Conservation (phyloP, 2,329 filamentous ascomycete species). For the Cladophialophora exuberans region DNA sequence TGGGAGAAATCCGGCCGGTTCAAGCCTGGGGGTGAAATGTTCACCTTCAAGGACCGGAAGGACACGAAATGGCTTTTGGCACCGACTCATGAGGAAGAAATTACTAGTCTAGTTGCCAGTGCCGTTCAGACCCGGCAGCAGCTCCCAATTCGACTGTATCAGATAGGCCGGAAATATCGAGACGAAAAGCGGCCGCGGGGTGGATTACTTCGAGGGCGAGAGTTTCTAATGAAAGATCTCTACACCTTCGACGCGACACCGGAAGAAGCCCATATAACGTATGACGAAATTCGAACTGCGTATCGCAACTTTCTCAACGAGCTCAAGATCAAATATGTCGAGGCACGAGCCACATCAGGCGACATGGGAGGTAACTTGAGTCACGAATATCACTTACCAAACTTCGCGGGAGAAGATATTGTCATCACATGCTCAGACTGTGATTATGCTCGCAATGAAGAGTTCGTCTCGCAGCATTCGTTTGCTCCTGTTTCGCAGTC, state of each 20-base stretch:
- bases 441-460: conserved; percentile 80
- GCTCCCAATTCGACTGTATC: conserved; percentile 84
- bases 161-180: conserved; percentile 92
- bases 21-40: conserved; percentile 74
- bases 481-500: too few relatives aligned
- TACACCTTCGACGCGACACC: conserved; percentile 85
- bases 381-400: conserved; percentile 91
- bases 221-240: conserved; percentile 97
- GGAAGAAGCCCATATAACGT: conserved; percentile 75
- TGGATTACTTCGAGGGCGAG: conserved; percentile 81
- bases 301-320: conserved; percentile 81
- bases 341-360: conserved; percentile 90
- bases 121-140: conserved; percentile 81
- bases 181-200: conserved; percentile 89
- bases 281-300: conserved; percentile 70
- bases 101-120: conserved; percentile 76
- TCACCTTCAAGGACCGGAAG: conserved; percentile 75
- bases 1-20: conserved; percentile 85
- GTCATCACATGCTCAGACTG: conserved; percentile 77
- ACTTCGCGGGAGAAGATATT: conserved; percentile 79
- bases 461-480: conserved; percentile 64
- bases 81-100: conserved; percentile 96
- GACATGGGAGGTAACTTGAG: conserved; percentile 92
- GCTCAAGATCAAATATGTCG: conserved; percentile 78
- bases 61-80: conserved; percentile 74